phyloP scores from a whole-genome alignment of 805 yeast genomes.

The Candida michaelii region DNA sequence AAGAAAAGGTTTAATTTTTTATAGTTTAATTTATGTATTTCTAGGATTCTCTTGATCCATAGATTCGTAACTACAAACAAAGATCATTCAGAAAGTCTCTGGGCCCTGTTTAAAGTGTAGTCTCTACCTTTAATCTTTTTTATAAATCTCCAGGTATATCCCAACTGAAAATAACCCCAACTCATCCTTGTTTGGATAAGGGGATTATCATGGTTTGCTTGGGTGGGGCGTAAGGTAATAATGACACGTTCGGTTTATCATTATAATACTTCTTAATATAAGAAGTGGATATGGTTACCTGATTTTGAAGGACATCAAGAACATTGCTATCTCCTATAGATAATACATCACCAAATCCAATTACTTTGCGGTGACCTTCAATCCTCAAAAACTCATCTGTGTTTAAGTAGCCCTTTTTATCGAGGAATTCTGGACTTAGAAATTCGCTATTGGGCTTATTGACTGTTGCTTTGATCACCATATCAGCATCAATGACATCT shows the following conservation, averaged over 20 bases:
- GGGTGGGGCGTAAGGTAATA: background rate
- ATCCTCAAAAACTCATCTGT: slow-evolving; percentile 28
- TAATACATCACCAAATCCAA: slow-evolving; percentile 38
- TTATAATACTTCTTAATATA: background rate
- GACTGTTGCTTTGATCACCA: slow-evolving; percentile 5
- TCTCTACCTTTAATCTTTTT: slow-evolving; percentile 25
- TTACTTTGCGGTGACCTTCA: slow-evolving; percentile 22
- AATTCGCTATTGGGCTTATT: slow-evolving; percentile 32
- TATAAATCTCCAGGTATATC: slow-evolving; percentile 27
- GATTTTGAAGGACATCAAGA: slow-evolving; percentile 1
- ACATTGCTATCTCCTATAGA: slow-evolving; percentile 16
- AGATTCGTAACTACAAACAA: too few species aligned
- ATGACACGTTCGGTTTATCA: background rate
- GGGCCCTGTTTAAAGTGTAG: slow-evolving; percentile 19
- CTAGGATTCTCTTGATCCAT: too few species aligned
- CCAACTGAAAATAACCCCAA: slow-evolving; percentile 29
- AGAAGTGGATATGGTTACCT: background rate
- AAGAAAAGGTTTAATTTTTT: too few species aligned
- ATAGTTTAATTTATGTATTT: too few species aligned
- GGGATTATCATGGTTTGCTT: slow-evolving; percentile 25
- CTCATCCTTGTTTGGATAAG: slow-evolving; percentile 34
- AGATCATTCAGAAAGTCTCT: too few species aligned
- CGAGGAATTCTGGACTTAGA: slow-evolving; percentile 21
- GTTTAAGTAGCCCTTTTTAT: slow-evolving; percentile 26
- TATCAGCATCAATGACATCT: background rate